A percentile compares a stretch with the other conserved stretches of the same genome.
Evolutionary conservation across 768 basidiomycete genomes (phyloP).

Genomic region (Pisolithus orientalis): DNA sequence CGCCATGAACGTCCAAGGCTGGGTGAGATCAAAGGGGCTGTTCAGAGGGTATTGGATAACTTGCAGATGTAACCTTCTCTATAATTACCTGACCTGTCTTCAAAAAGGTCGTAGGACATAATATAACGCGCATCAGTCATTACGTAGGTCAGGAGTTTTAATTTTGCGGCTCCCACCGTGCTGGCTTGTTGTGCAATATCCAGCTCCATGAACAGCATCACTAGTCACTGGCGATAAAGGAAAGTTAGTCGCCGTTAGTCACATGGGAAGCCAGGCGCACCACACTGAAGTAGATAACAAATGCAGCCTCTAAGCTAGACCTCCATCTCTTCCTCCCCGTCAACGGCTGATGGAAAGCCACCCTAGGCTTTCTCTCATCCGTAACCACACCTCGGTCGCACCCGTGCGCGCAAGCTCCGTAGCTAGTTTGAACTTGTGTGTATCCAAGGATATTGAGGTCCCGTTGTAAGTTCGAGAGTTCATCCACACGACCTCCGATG

Average conservation of each 20-base stretch:
- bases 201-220: too few relatives aligned
- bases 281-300: too few relatives aligned
- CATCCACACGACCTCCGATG: slow-evolving; percentile 24
- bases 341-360: slow-evolving; percentile 13
- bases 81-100: too few relatives aligned
- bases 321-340: slow-evolving; percentile 38
- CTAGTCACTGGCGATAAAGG: too few relatives aligned
- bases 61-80: background rate
- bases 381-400: slow-evolving; percentile 41
- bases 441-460: slow-evolving; percentile 27
- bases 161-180: too few relatives aligned
- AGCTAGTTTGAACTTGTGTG: slow-evolving; percentile 37
- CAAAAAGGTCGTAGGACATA: too few relatives aligned
- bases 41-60: background rate
- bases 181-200: too few relatives aligned
- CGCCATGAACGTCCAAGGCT: background rate
- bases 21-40: background rate
- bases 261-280: background rate
- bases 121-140: too few relatives aligned
- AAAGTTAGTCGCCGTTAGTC: too few relatives aligned
- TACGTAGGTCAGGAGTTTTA: too few relatives aligned
- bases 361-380: slow-evolving; percentile 40
- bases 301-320: slow-evolving; percentile 12
- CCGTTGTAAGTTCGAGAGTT: slow-evolving; percentile 14
- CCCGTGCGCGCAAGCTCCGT: slow-evolving; percentile 43